A percentile compares a stretch with the other conserved stretches of the same genome.
Evolutionary conservation across 2,329 filamentous ascomycete genomes (phyloP).

Genomic region (Dichotomopilus funicola): DNA sequence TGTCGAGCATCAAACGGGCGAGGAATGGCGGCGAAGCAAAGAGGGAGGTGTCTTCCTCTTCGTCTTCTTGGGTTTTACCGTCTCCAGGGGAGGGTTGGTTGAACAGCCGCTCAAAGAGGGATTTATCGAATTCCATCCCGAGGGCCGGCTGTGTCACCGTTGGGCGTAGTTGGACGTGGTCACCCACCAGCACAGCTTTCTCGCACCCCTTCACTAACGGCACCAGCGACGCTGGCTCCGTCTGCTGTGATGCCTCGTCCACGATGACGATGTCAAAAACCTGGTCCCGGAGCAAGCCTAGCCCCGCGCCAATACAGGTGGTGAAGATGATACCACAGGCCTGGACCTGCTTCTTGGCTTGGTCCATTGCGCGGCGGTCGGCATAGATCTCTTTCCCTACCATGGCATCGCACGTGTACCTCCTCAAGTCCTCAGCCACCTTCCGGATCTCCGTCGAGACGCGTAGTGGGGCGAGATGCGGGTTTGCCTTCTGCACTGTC

Average conservation of each 20-base stretch:
- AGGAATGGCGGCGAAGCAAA: not conserved
- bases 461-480: conserved; percentile 17
- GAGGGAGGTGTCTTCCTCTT: not conserved
- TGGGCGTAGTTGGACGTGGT: conserved; percentile 41
- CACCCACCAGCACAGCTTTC: conserved; percentile 39
- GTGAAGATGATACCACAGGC: conserved; percentile 36
- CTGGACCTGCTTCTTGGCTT: conserved; percentile 34
- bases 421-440: conserved; percentile 29
- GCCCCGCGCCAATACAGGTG: conserved; percentile 37
- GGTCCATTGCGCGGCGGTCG: conserved; percentile 26
- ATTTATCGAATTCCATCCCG: conserved; percentile 34
- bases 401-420: conserved; percentile 33
- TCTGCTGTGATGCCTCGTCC: conserved; percentile 42
- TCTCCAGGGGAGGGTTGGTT: conserved; percentile 15
- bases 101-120: conserved; percentile 39
- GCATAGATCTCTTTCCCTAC: conserved; percentile 26
- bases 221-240: conserved; percentile 36
- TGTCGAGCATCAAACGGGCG: conserved; percentile 35
- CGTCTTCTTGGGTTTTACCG: too few species aligned
- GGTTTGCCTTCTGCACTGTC: not conserved
- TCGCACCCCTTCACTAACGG: conserved; percentile 37
- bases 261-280: conserved; percentile 37
- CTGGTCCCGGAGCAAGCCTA: conserved; percentile 35
- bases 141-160: conserved; percentile 34
- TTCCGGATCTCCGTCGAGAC: conserved; percentile 32